Evolutionary conservation across 441 rosid genomes (phyloP).

Genomic region (Pelargonium citronellum): DNA sequence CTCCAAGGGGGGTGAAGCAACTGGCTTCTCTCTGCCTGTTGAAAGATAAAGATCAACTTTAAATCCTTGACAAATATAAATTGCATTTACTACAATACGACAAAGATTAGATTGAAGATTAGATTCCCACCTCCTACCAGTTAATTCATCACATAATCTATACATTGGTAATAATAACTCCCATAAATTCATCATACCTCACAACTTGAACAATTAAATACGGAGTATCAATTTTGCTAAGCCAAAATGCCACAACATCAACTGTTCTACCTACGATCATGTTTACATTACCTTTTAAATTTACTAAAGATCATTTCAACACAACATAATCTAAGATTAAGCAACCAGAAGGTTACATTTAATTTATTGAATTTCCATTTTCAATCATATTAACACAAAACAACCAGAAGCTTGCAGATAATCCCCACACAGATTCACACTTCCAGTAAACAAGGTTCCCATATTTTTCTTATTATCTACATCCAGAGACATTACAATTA

Average conservation of each 20-base stretch:
- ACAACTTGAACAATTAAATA: no score
- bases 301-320: no score
- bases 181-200: no score
- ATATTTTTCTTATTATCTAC: background rate
- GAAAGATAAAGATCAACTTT: slow-evolving; percentile 20
- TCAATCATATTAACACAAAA: background rate
- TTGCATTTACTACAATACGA: background rate
- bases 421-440: background rate
- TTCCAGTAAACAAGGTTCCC: background rate
- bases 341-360: no score
- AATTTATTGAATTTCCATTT: background rate
- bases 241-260: background rate
- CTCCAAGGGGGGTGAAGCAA: slow-evolving; percentile 11
- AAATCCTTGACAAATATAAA: slow-evolving; percentile 8
- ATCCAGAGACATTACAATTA: background rate
- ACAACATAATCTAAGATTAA: no score
- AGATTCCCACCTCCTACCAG: no score
- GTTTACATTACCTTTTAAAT: no score
- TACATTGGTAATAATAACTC: no score
- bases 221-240: no score
- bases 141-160: no score
- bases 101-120: background rate
- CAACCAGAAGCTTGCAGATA: background rate
- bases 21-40: slow-evolving; percentile 33
- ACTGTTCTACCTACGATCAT: no score